These are phyloP conservation scores for Cupressus sempervirens DNA, from an alignment of 75 land plant species.

Conservation along the genomic window DNA sequence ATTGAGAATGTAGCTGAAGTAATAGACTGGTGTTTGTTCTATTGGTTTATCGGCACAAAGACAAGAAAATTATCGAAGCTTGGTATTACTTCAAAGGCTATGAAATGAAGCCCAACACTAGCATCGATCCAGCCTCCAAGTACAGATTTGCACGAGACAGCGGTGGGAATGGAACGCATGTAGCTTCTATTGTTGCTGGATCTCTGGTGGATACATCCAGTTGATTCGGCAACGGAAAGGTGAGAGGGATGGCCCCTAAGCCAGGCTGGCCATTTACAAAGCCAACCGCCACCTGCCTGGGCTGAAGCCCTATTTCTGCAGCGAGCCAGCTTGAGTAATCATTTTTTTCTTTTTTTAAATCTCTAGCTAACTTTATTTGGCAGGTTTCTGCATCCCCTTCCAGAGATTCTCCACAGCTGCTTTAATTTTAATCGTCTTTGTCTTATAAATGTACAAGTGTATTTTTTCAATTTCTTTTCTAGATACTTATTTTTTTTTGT, in stretches of 20 bases:
- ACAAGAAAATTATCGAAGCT: conserved; percentile 58
- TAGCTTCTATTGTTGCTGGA: conserved; percentile 13
- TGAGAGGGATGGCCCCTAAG: background rate
- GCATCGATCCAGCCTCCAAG: conserved; percentile 49
- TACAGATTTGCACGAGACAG: conserved; percentile 21
- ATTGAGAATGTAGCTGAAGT: background rate
- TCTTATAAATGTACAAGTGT: no score
- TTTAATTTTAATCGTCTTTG: no score
- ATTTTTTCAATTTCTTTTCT: no score
- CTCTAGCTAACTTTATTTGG: no score
- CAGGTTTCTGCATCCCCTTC: no score
- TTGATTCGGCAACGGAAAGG: background rate
- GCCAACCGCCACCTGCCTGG: no score
- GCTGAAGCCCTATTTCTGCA: no score
- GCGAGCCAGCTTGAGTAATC: no score
- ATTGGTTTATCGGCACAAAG: background rate
- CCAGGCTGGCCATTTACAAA: conserved; percentile 25
- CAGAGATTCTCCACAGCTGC: no score
- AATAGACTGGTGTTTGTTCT: background rate
- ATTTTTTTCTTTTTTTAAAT: no score
- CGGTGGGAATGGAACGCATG: conserved; percentile 14
- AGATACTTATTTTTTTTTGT: no score
- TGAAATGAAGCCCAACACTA: conserved; percentile 24
- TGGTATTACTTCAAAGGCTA: conserved; percentile 21
- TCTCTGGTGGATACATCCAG: background rate